Percentiles rank a stretch among this genome's conserved stretches.
Conservation (phyloP, 2,329 filamentous ascomycete species). For the Colletotrichum karsti region DNA sequence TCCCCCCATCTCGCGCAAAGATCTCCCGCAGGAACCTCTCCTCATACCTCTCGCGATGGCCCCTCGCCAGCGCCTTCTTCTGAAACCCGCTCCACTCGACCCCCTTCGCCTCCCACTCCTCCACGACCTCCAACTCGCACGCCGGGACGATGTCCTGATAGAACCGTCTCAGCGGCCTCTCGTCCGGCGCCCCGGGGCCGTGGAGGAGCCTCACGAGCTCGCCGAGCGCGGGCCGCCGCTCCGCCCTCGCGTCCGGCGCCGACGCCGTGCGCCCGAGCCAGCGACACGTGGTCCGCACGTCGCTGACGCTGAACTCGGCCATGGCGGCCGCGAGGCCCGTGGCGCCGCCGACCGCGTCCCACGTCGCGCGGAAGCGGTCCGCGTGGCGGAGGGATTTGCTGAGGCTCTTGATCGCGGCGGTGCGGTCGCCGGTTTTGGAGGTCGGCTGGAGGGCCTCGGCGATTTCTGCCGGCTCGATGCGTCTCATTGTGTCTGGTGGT, state of each 20-base stretch:
- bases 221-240: conserved; percentile 32
- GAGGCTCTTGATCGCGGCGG: conserved; percentile 30
- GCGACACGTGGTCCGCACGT: conserved; percentile 31
- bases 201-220: conserved; percentile 33
- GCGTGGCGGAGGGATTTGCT: conserved; percentile 32
- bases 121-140: conserved; percentile 30
- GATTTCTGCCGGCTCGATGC: background rate
- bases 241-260: conserved; percentile 28
- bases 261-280: conserved; percentile 33
- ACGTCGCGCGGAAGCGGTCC: conserved; percentile 31
- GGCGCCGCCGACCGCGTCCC: conserved; percentile 34
- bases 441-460: background rate
- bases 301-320: conserved; percentile 35
- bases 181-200: conserved; percentile 13
- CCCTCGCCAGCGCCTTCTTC: background rate
- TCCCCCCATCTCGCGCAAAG: background rate
- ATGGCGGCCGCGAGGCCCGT: conserved; percentile 32
- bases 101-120: conserved; percentile 30
- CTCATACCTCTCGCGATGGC: background rate
- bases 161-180: conserved; percentile 30
- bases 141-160: conserved; percentile 37
- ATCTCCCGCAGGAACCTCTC: background rate
- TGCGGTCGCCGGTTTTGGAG: conserved; percentile 28
- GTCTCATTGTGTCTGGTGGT: background rate
- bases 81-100: background rate